Conservation (phyloP, 768 basidiomycete genomes). For the Leucocoprinus birnbaumii region DNA sequence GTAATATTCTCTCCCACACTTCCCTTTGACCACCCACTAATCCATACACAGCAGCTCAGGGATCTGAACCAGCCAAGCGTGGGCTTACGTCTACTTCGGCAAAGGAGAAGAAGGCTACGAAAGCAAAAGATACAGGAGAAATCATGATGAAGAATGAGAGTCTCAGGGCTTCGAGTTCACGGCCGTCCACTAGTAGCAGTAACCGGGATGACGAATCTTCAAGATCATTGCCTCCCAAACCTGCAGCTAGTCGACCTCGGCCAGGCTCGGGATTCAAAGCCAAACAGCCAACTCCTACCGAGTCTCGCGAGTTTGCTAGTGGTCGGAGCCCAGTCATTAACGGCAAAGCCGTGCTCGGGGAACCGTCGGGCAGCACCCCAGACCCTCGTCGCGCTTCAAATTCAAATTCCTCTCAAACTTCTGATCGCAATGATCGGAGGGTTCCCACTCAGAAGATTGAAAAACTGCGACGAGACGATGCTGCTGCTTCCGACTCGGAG, state of each 20-base stretch:
- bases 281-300: constrained; percentile 7
- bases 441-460: neutral
- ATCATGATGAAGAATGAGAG: constrained; percentile 50
- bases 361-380: neutral
- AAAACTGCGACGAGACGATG: constrained; percentile 5
- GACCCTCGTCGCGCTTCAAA: neutral
- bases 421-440: constrained; percentile 1
- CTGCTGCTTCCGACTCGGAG: constrained; percentile 5
- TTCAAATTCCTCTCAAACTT: neutral
- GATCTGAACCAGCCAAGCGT: constrained; percentile 34
- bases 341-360: constrained; percentile 4
- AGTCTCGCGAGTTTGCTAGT: neutral
- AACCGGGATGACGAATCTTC: constrained; percentile 14
- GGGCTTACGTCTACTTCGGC: constrained; percentile 42
- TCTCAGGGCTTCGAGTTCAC: constrained; percentile 21
- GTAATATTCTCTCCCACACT: constrained; percentile 3
- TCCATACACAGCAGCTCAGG: constrained; percentile 4
- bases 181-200: constrained; percentile 14
- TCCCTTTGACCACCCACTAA: constrained; percentile 1
- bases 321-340: constrained; percentile 9
- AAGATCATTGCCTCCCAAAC: constrained; percentile 5
- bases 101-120: constrained; percentile 47
- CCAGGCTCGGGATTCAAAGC: constrained; percentile 15
- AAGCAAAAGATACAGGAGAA: constrained; percentile 34
- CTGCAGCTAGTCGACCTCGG: constrained; percentile 5